Percentiles rank a stretch among this genome's conserved stretches.
Conservation (phyloP, 192 early-diverging fungal species). For the Mortierella claussenii region DNA sequence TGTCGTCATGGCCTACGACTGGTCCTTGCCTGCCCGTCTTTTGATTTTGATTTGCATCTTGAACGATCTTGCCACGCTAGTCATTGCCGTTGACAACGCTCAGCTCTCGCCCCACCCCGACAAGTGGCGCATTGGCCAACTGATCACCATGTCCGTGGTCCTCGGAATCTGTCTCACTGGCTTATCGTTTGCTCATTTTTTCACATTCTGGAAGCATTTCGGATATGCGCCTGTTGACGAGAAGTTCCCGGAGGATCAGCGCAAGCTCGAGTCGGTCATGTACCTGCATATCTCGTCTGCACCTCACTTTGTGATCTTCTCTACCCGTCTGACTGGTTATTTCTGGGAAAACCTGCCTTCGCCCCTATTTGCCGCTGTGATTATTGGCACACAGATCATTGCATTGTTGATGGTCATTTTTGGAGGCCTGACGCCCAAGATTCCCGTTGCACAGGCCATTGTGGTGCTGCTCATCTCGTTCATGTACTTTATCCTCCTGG, state of each 20-base stretch:
- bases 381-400: conserved; percentile 91
- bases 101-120: conserved; percentile 90
- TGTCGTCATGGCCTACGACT: conserved; percentile 83
- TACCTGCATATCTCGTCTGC: conserved; percentile 94
- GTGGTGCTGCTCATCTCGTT: conserved; percentile 79
- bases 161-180: conserved; percentile 79
- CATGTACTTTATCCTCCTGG: conserved; percentile 83
- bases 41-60: conserved; percentile 92
- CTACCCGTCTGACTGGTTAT: conserved; percentile 86
- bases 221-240: conserved; percentile 30
- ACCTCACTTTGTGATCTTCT: conserved; percentile 96
- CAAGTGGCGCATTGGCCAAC: conserved; percentile 96
- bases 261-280: conserved; percentile 86
- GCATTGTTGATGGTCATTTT: conserved; percentile 85
- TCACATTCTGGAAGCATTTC: conserved; percentile 63
- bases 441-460: conserved; percentile 80
- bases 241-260: conserved; percentile 47
- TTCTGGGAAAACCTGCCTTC: conserved; percentile 90
- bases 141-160: conserved; percentile 82
- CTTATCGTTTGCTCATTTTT: conserved; percentile 88
- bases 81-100: conserved; percentile 96
- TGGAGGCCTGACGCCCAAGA: conserved; percentile 71
- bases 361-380: conserved; percentile 78
- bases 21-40: conserved; percentile 81
- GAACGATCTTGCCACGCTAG: conserved; percentile 92